Base-by-base conservation (phyloP, 2,329 filamentous ascomycete species). In the Escovopsis sp. region DNA sequence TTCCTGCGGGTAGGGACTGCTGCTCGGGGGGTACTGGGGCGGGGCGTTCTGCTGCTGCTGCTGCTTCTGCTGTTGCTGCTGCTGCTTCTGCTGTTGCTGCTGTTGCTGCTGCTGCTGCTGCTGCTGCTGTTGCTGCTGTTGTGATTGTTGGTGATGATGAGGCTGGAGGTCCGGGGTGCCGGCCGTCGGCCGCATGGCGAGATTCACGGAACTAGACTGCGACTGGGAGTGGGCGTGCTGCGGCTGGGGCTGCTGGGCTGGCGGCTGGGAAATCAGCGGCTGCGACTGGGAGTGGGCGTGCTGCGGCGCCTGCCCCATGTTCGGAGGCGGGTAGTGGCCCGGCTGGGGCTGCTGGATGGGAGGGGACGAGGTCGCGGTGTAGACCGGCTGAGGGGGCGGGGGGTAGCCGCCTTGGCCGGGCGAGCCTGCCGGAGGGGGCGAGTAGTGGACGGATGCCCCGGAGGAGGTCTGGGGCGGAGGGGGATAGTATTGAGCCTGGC, bases 401-500 rank as follows among this genome's bases (percentile, higher is more conserved):
- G 59, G 51, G 40, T 62, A 57, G 48, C 44, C 25, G 29, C 11
- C 37, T n/a, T 29, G 37, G 11, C 25, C 37, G 11, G 37, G 37
- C 2, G 37, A 29, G 30, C 25, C 37, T 45, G 48, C 49, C 11
- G 53, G 53, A 34, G 57, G 57, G 39, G 55, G 49, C 33, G 60
- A 58, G 43, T 59, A 61, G 32, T 42, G 37, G 37, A 32, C 37
- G 27, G 33, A 32, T 46, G 40, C 16, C 45, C 20, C 20, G 20
- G 20, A 6, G 20, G 36, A 6, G 45, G 43, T 48, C 39, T 60
- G 58, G 1, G 46, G 39, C 11, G 47, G 47, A 20, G 48, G 48
- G 41, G 66, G 59, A 38, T 67, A 70, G 54, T 67, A 69, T 37
- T 63, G 64, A 16, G 63, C 57, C 47, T 63, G 61, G 52, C 60